Percentiles rank a stretch among this genome's conserved stretches.
These are phyloP conservation scores for Solanum pimpinellifolium DNA, from an alignment of 257 asterid species.

Conservation along the genomic window DNA sequence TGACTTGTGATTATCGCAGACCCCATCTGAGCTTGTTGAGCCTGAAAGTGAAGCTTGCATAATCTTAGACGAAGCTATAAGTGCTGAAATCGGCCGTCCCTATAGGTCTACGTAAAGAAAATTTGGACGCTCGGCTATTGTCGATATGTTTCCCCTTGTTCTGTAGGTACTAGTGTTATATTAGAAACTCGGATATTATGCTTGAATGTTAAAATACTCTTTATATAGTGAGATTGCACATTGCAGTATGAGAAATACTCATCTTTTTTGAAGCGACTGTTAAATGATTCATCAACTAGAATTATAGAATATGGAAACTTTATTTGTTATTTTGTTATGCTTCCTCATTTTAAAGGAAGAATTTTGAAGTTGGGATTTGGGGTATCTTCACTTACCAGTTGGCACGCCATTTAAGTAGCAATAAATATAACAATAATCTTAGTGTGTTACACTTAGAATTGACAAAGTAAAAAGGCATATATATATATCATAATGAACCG, in stretches of 20 bases:
- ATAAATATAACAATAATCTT: neutral
- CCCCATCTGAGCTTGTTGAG: constrained; percentile 67
- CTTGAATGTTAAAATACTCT: neutral
- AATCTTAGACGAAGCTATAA: constrained; percentile 36
- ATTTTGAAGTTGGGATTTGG: neutral
- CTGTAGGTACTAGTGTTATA: neutral
- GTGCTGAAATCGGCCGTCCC: constrained; percentile 4
- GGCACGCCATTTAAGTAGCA: neutral
- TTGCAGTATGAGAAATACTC: neutral
- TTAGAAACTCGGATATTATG: neutral
- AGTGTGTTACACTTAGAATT: neutral
- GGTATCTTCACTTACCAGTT: neutral
- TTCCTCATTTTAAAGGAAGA: neutral
- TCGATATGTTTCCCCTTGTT: neutral
- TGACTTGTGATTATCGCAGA: constrained; percentile 27
- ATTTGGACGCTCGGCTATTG: neutral
- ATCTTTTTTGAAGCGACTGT: neutral
- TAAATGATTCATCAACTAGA: neutral
- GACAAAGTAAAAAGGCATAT: neutral
- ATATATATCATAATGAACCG: too few species aligned
- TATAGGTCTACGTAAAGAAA: neutral
- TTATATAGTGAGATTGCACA: neutral
- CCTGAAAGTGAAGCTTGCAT: constrained; percentile 51
- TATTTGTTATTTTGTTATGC: neutral
- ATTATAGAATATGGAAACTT: neutral